phyloP scores from a whole-genome alignment of 2,329 filamentous ascomycete species.

The Fragosphaeria purpurea region DNA sequence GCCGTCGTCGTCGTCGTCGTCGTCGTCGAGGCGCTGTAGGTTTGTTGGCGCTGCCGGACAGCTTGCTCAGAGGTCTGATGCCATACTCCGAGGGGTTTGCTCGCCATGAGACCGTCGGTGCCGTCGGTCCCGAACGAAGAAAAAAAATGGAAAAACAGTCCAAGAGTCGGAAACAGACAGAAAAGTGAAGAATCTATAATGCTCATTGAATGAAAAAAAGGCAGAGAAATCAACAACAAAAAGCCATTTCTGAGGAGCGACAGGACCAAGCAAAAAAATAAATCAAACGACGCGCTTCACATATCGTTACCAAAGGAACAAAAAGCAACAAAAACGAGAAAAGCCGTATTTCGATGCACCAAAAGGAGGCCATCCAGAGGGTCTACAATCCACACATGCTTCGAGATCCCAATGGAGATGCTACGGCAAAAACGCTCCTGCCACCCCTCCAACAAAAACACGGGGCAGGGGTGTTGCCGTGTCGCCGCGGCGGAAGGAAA shows the following conservation, averaged over 20 bases:
- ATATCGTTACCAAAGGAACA: not conserved
- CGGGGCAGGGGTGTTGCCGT: not conserved
- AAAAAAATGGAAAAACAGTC: not conserved
- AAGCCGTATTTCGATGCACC: no score
- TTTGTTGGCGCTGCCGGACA: constrained; percentile 2
- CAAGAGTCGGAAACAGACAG: not conserved
- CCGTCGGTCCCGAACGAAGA: no score
- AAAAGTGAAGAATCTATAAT: not conserved
- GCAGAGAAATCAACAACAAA: no score
- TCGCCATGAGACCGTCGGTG: constrained; percentile 4
- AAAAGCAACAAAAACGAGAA: no score
- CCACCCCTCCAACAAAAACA: no score
- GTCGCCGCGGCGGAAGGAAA: not conserved
- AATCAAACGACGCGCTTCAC: not conserved
- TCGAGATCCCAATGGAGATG: no score
- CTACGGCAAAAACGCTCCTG: no score
- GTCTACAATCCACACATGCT: no score
- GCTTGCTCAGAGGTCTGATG: constrained; percentile 13
- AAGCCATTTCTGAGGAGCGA: no score
- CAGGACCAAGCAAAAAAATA: no score
- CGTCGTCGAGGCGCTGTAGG: not conserved
- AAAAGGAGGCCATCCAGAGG: no score
- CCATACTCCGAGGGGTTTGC: constrained; percentile 9
- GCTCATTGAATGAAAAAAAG: not conserved
- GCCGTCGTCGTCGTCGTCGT: not conserved